These are phyloP conservation scores for Metarhizium humberi DNA, from an alignment of 2,329 filamentous ascomycete genomes.

Conservation along the genomic window DNA sequence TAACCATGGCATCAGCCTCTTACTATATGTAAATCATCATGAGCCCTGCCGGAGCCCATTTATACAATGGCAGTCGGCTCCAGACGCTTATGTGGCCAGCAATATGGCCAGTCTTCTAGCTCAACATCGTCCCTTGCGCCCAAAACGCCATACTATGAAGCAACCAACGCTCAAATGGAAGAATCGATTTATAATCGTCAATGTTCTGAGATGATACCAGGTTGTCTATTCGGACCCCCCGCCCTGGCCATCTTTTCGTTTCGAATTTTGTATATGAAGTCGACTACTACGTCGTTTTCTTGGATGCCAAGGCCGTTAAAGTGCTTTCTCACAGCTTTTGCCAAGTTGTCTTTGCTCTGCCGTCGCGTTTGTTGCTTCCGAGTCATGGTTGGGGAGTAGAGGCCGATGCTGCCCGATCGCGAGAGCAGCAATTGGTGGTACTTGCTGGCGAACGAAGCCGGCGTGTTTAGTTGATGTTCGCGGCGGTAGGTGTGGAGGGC, in stretches of 20 bases:
- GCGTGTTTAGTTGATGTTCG: constrained; percentile 61
- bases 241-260: constrained; percentile 20
- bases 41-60: not conserved
- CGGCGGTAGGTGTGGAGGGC: constrained; percentile 68
- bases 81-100: not conserved
- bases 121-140: not conserved
- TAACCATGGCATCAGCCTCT: not conserved
- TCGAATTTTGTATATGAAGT: constrained; percentile 62
- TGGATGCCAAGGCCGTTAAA: constrained; percentile 73
- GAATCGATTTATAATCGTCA: constrained; percentile 34
- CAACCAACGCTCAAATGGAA: not conserved
- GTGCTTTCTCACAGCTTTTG: constrained; percentile 66
- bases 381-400: constrained; percentile 68
- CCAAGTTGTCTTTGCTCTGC: constrained; percentile 64
- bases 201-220: constrained; percentile 27
- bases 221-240: constrained; percentile 15
- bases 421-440: constrained; percentile 55
- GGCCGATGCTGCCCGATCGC: constrained; percentile 54
- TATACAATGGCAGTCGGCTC: not conserved
- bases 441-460: constrained; percentile 57
- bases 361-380: constrained; percentile 53
- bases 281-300: constrained; percentile 76
- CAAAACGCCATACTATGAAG: not conserved
- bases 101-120: not conserved
- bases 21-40: not conserved